Base-by-base conservation (phyloP, 192 early-diverging fungal genomes). In the Gigaspora rosea region DNA sequence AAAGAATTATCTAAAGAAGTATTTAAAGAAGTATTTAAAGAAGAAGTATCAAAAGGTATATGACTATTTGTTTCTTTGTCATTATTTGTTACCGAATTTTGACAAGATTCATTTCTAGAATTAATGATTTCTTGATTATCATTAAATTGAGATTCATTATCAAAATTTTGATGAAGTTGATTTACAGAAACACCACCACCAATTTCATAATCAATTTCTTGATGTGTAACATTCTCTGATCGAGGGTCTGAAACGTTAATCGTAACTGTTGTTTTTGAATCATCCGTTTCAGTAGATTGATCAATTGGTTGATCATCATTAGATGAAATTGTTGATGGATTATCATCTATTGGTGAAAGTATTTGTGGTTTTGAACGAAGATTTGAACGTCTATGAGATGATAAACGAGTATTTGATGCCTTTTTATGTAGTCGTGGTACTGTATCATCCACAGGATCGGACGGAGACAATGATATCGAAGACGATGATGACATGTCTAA, bases 401-500 rank as follows among this genome's bases (percentile, higher is more conserved):
- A 12, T 8, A 75, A 33, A 20, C 51, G 73, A 62, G 73, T 22
- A 75, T 61, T 63, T 11, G 73, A 61, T 33, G 33, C 48, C 22
- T 74, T 75, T 75, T 75, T 59, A 56, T 51, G 54, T 71, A 32
- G 33, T 57, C 51, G n/a, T 33, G 51, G 71, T 58, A 46, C 48
- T 48, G 57, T 63, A 63, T 75, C 46, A 22, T 36, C 62, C 22
- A 59, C 58, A 32, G 62, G 36, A 32, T 22, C 50, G 48, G 67
- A 70, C 3, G 68, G 50, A 18, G 73, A 75, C 32, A 75, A 49
- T 18, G 73, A 75, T 49, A 59, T 75, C 20, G 73, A 75, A 8
- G 73, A 74, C 49, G 73, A 74, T 27, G 73, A 74, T 49, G 57
- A 64, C 18, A 47, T 63, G 12, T 75, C 73, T 50, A 63, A 16